phyloP scores from a whole-genome alignment of 176 grass and related monocot species.

The Chloris gayana region DNA sequence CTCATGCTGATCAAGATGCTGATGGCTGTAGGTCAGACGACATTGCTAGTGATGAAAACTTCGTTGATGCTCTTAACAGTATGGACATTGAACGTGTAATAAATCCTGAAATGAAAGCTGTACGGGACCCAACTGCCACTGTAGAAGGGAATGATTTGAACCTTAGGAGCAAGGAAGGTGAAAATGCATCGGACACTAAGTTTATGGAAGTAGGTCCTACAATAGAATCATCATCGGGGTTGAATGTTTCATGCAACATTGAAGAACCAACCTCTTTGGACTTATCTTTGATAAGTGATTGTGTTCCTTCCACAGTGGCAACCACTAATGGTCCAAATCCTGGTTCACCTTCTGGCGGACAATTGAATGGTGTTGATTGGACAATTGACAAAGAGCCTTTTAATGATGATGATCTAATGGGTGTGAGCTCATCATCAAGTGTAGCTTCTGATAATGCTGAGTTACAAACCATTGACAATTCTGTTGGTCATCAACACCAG shows the following conservation, averaged over 20 bases:
- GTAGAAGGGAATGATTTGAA: conserved; percentile 43
- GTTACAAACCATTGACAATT: conserved; percentile 28
- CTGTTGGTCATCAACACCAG: not conserved
- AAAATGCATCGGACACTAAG: conserved; percentile 13
- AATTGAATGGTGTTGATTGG: conserved; percentile 39
- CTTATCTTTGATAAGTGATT: conserved; percentile 33
- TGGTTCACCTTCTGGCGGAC: conserved; percentile 43
- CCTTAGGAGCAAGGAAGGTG: conserved; percentile 34
- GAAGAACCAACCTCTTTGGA: conserved; percentile 33
- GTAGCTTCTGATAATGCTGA: conserved; percentile 45
- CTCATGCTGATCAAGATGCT: conserved; percentile 36
- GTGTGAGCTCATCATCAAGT: conserved; percentile 70
- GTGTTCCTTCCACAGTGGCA: conserved; percentile 36
- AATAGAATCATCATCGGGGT: conserved; percentile 26
- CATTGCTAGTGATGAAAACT: conserved; percentile 69
- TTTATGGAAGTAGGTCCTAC: conserved; percentile 42
- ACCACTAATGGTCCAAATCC: conserved; percentile 31
- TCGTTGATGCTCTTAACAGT: conserved; percentile 71
- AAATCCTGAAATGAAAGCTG: conserved; percentile 48
- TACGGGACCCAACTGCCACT: conserved; percentile 24
- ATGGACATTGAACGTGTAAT: conserved; percentile 55
- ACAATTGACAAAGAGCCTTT: conserved; percentile 54
- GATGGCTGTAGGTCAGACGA: conserved; percentile 53
- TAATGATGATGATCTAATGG: conserved; percentile 64
- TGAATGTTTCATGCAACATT: conserved; percentile 32